Conservation (phyloP, 2,329 filamentous ascomycete species). For the Aspergillus floridensis region DNA sequence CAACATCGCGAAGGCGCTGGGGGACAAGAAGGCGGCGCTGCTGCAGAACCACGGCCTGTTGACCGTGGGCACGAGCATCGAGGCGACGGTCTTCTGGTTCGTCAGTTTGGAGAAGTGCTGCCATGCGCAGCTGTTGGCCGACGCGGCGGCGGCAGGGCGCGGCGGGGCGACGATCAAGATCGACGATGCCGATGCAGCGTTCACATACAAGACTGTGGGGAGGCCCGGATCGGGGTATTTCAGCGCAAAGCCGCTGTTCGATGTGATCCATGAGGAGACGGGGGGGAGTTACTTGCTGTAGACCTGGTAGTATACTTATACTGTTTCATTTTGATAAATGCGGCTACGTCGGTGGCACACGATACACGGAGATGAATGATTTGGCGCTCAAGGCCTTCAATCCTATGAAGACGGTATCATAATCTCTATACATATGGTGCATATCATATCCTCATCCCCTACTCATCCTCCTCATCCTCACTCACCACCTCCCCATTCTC, state of each 20-base stretch:
- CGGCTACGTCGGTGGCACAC: too few relatives aligned
- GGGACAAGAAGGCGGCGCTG: slow-evolving; percentile 51
- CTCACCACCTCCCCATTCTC: slow-evolving; percentile 53
- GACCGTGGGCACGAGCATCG: slow-evolving; percentile 50
- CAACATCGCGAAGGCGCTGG: slow-evolving; percentile 50
- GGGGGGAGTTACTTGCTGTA: slow-evolving; percentile 52
- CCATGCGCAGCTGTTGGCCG: slow-evolving; percentile 52
- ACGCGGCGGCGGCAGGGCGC: slow-evolving; percentile 54
- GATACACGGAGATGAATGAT: too few relatives aligned
- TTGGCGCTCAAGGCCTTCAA: too few relatives aligned
- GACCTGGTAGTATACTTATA: not conserved
- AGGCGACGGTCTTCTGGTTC: slow-evolving; percentile 56
- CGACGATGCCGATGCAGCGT: slow-evolving; percentile 63
- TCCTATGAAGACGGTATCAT: too few relatives aligned
- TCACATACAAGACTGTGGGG: slow-evolving; percentile 66
- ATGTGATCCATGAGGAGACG: slow-evolving; percentile 63
- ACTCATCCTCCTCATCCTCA: slow-evolving; percentile 45
- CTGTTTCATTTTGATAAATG: too few relatives aligned
- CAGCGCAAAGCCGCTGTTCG: slow-evolving; percentile 68
- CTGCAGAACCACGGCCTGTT: slow-evolving; percentile 55
- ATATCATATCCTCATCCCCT: slow-evolving; percentile 12
- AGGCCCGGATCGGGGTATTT: slow-evolving; percentile 65
- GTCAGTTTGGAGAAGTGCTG: slow-evolving; percentile 54
- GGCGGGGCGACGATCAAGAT: slow-evolving; percentile 67
- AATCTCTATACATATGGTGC: too few relatives aligned